These are phyloP conservation scores for Fistulinella cinereoalba DNA, from an alignment of 1,284 basidiomycete genomes.

Conservation along the genomic window DNA sequence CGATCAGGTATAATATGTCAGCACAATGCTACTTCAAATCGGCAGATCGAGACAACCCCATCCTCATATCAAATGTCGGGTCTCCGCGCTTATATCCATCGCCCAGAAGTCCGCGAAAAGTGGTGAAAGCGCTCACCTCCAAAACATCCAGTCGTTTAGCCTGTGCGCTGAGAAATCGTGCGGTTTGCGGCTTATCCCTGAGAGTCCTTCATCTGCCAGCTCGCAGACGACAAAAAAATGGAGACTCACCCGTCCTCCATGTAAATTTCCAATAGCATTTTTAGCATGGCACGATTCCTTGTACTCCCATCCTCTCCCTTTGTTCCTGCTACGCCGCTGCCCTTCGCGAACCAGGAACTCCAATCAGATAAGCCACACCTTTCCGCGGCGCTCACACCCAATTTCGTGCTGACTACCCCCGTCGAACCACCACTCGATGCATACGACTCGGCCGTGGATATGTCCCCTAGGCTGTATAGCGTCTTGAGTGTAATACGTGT, in stretches of 20 bases:
- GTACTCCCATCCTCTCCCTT: slow-evolving; percentile 7
- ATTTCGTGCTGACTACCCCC: slow-evolving; percentile 50
- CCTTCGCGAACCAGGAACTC: slow-evolving; percentile 27
- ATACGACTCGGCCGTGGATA: slow-evolving; percentile 77
- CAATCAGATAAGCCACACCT: slow-evolving; percentile 33
- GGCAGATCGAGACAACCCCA: too few species aligned
- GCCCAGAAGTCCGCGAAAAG: background rate
- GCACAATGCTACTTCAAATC: background rate
- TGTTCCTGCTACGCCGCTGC: background rate
- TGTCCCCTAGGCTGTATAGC: slow-evolving; percentile 70
- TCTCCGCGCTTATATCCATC: too few species aligned
- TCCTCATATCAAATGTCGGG: too few species aligned
- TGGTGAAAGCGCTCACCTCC: slow-evolving; percentile 52
- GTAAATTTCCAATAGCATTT: slow-evolving; percentile 75
- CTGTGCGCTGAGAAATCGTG: slow-evolving; percentile 74
- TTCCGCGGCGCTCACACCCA: slow-evolving; percentile 48
- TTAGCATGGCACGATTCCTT: slow-evolving; percentile 46
- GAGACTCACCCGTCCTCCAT: slow-evolving; percentile 65
- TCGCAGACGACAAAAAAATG: background rate
- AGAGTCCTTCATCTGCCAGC: background rate
- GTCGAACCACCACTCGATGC: slow-evolving; percentile 64
- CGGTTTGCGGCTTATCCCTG: slow-evolving; percentile 56
- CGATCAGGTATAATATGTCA: slow-evolving; percentile 1
- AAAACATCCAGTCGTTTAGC: slow-evolving; percentile 73
- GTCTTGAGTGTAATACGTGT: slow-evolving; percentile 65